Evolutionary conservation across 2,329 filamentous ascomycete genomes (phyloP).

Genomic region (Pseudogymnoascus sp.): DNA sequence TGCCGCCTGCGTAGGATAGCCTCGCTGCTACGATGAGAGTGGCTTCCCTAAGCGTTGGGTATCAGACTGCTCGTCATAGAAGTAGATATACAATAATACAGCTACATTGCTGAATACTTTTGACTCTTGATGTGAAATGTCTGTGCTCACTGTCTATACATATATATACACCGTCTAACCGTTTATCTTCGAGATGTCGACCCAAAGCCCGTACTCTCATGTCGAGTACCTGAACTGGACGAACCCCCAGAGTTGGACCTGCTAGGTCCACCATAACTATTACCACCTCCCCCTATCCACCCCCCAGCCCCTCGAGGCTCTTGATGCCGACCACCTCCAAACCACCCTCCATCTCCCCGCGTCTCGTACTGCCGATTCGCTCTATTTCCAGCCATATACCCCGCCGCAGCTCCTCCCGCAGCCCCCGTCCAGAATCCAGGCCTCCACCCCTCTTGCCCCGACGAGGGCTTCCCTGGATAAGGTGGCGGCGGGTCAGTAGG

Average conservation of each 20-base stretch:
- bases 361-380: conserved; percentile 31
- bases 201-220: conserved; percentile 63
- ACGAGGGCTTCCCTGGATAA: conserved; percentile 23
- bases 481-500: conserved; percentile 26
- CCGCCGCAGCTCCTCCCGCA: conserved; percentile 59
- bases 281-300: conserved; percentile 20
- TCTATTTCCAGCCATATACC: conserved; percentile 50
- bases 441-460: conserved; percentile 46
- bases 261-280: conserved; percentile 24
- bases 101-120: neutral
- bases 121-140: neutral
- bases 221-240: conserved; percentile 35
- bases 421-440: conserved; percentile 71
- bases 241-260: conserved; percentile 34
- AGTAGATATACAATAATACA: conserved; percentile 4
- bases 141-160: neutral
- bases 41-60: neutral
- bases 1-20: neutral
- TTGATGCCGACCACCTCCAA: conserved; percentile 16
- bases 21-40: conserved; percentile 2
- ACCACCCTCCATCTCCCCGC: conserved; percentile 15
- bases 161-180: conserved; percentile 23
- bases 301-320: conserved; percentile 11
- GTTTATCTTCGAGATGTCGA: conserved; percentile 52
- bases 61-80: conserved; percentile 10